These are phyloP conservation scores for Fusarium staphyleae DNA, from an alignment of 2,329 filamentous ascomycete species.

Conservation along the genomic window DNA sequence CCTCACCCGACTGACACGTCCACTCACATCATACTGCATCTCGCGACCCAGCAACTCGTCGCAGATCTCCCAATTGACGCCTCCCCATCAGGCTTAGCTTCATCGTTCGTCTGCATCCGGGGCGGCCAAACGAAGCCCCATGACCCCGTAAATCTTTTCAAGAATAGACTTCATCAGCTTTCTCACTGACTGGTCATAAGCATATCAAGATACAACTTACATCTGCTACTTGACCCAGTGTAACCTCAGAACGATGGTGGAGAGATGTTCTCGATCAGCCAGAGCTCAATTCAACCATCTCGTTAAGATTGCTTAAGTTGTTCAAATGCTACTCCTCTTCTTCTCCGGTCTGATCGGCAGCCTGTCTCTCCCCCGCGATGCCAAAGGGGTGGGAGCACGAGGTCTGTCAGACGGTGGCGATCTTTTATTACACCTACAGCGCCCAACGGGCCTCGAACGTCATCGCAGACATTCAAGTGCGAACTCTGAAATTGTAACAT, in stretches of 20 bases:
- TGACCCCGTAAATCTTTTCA: constrained; percentile 17
- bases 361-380: not conserved
- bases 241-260: no score
- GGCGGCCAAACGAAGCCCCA: constrained; percentile 17
- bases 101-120: constrained; percentile 7
- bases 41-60: not conserved
- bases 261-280: no score
- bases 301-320: no score
- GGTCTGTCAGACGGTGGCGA: constrained; percentile 4
- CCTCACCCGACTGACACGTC: constrained; percentile 1
- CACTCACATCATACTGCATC: constrained; percentile 9
- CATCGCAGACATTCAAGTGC: constrained; percentile 3
- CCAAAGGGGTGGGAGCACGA: not conserved
- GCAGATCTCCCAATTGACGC: constrained; percentile 1
- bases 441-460: not conserved
- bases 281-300: no score
- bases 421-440: not conserved
- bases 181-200: no score
- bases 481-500: not conserved
- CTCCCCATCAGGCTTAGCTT: constrained; percentile 21
- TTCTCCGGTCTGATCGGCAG: no score
- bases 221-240: no score
- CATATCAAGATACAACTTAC: no score
- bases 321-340: not conserved
- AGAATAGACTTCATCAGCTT: constrained; percentile 7